Percentiles rank a stretch among this genome's conserved stretches.
These are phyloP conservation scores for Cryptosporidium ubiquitum DNA, from an alignment of 169 alveolate species.

Conservation along the genomic window DNA sequence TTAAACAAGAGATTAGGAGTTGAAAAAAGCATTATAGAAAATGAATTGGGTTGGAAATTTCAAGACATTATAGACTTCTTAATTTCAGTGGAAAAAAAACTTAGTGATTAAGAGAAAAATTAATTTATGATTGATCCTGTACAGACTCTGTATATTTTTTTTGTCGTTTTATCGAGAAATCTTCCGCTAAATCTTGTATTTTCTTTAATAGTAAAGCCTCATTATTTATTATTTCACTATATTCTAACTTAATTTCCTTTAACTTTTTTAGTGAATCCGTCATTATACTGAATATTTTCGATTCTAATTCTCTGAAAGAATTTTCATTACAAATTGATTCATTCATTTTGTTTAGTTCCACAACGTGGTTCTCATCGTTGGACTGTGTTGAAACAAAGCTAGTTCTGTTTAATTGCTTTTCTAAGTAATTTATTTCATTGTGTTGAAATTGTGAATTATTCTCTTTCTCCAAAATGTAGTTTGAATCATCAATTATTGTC, in stretches of 20 bases:
- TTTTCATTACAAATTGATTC: not conserved
- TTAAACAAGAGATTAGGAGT: constrained; percentile 20
- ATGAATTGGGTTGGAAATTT: constrained; percentile 50
- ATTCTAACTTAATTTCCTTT: constrained; percentile 67
- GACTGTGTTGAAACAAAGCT: constrained; percentile 64
- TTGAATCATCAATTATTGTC: not conserved
- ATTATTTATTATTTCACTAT: constrained; percentile 23
- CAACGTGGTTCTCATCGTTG: not conserved
- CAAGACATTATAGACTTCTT: not conserved
- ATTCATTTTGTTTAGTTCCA: not conserved
- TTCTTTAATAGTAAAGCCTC: constrained; percentile 34
- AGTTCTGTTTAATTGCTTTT: constrained; percentile 42
- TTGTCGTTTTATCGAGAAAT: constrained; percentile 44
- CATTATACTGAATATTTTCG: constrained; percentile 2
- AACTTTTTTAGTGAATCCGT: constrained; percentile 37
- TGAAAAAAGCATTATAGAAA: constrained; percentile 27
- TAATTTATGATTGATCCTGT: not conserved
- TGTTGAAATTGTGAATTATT: constrained; percentile 17
- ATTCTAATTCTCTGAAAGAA: not conserved
- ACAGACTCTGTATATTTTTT: constrained; percentile 14
- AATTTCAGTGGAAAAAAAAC: constrained; percentile 15
- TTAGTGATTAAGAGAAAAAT: not conserved
- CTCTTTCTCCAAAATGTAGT: constrained; percentile 22
- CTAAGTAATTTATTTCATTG: constrained; percentile 23
- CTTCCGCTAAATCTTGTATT: constrained; percentile 56